Base-by-base conservation (phyloP, 2,329 filamentous ascomycete genomes). In the Byssoonygena ceratinophila region DNA sequence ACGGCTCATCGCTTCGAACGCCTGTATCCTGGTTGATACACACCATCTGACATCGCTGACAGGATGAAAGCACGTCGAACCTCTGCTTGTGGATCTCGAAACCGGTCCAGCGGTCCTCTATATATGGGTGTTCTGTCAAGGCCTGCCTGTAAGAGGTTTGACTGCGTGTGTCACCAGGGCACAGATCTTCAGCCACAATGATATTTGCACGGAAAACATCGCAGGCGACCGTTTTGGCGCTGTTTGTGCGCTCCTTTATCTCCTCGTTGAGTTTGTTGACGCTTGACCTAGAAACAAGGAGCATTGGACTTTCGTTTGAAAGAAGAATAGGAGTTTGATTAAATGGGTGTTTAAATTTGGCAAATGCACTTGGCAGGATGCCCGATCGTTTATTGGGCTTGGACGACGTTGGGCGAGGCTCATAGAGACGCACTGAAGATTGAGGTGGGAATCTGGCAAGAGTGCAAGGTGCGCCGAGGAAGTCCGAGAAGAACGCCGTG, bases 1-100 rank as follows among this genome's bases (percentile, higher is more conserved):
- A 94, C 0, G 92, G 92, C 66, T 97, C 92, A 57, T 88, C 81
- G 57, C 82, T 81, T 65, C 82, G 85, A 57, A 81, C 76, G 0
- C 82, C 89, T 11, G 84, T 95, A 44, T 81, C 74, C 66, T 96
- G 92, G 63, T 98, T 83, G 43, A 97, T 81, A 64, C 91, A 96
- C 8, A 98, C 84, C 90, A 98, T 97, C 66, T 95, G 89, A 61
- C 92, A 98, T 54, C 92, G 76, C 55, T 88, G 80, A 63, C 92
- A 98, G 2, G 85, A 80, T 0, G 90, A 91, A 3, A 97, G 71
- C 61, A 94, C 80, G 56, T 84, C 62, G 20, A 75, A 66, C 0
- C 51, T 59, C 23, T 66, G 37, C 16, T 64, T 54, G 1, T 84
- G 85, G 53, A 96, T 84, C 7, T 70, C 74, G 37, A 95, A 61